A percentile compares a stretch with the other conserved stretches of the same genome.
These are phyloP conservation scores for Verticillium tricorpus DNA, from an alignment of 2,329 filamentous ascomycete species.

Conservation along the genomic window DNA sequence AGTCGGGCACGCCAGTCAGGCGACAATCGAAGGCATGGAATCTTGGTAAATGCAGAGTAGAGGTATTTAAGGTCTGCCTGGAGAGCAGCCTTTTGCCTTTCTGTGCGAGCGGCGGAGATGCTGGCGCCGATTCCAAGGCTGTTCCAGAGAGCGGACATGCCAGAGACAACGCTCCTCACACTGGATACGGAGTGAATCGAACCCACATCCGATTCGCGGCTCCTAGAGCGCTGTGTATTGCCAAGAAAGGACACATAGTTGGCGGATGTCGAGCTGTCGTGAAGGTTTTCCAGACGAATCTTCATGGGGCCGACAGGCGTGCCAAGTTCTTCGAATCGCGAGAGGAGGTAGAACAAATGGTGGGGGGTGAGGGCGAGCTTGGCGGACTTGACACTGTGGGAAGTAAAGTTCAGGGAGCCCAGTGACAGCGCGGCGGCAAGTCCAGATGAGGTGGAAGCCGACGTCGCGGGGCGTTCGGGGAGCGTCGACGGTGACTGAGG, in stretches of 20 bases:
- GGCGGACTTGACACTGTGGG: conserved; percentile 79
- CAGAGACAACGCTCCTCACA: conserved; percentile 94
- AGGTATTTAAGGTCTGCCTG: conserved; percentile 90
- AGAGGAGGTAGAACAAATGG: conserved; percentile 93
- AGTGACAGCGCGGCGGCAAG: conserved; percentile 84
- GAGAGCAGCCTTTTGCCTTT: conserved; percentile 82
- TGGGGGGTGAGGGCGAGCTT: conserved; percentile 92
- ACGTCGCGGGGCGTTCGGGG: conserved; percentile 59
- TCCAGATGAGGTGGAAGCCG: conserved; percentile 65
- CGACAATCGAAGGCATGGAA: conserved; percentile 82
- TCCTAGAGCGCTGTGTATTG: conserved; percentile 75
- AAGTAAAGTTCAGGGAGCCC: conserved; percentile 78
- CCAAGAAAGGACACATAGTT: conserved; percentile 96
- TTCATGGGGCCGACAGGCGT: conserved; percentile 96
- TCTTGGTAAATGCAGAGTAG: conserved; percentile 98
- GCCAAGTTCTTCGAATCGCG: conserved; percentile 86
- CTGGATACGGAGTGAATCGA: conserved; percentile 96
- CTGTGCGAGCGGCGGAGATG: conserved; percentile 75
- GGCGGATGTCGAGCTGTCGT: conserved; percentile 77
- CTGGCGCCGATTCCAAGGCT: conserved; percentile 78
- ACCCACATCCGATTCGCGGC: conserved; percentile 74
- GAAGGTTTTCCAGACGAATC: conserved; percentile 88
- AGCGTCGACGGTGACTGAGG: conserved; percentile 50
- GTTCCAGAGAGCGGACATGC: conserved; percentile 90
- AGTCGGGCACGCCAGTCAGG: conserved; percentile 90